Evolutionary conservation across 306 rosid genomes (phyloP), one percentile per base, ranked within the genome.

Genomic region (Delonix regia): DNA sequence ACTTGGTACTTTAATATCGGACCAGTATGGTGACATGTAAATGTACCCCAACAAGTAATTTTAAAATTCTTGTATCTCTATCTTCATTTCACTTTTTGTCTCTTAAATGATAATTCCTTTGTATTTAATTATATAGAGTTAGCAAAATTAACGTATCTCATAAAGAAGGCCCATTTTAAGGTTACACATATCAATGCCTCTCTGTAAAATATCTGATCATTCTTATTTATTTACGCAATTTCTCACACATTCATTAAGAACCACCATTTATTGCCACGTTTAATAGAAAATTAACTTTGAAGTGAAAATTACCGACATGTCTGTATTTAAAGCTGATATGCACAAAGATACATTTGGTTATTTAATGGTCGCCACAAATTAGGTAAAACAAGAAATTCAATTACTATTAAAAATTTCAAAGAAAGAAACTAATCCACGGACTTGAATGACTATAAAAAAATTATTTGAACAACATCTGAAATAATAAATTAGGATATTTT

Each of bases 201-300:
- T 39, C 28, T 30, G 41, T 22, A 49, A 83, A 51, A 51, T 55
- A 62, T 61, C 27, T 34, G 49, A 52, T 56, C 6, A 62, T 71
- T 76, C 14, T 10, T 42, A 77, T 71, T 69, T 24, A 44, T 16
- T 21, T 34, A 7, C 7, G 6, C 36, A 34, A 13, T 2, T 9
- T 34, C 24, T 48, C 47, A 18, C 27, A 10, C 75, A 5, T 21
- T 8, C 12, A 77, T 30, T 56, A 68, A 67, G 2, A 62, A 55
- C 48, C 9, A 25, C 13, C 56, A 72, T 22, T 83, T 18, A 51
- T 68, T 78, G 30, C 38, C 49, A 22, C 15, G 72, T 41, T 77
- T 25, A 44, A 33, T 7, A 3, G 36, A 42, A 33, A 27, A 66
- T 59, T 57, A 73, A 67, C 42, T 38, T 38, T 36, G 12, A 53